Evolutionary conservation across 208 protist species (phyloP).

Genomic region (Leishmania aethiopica): DNA sequence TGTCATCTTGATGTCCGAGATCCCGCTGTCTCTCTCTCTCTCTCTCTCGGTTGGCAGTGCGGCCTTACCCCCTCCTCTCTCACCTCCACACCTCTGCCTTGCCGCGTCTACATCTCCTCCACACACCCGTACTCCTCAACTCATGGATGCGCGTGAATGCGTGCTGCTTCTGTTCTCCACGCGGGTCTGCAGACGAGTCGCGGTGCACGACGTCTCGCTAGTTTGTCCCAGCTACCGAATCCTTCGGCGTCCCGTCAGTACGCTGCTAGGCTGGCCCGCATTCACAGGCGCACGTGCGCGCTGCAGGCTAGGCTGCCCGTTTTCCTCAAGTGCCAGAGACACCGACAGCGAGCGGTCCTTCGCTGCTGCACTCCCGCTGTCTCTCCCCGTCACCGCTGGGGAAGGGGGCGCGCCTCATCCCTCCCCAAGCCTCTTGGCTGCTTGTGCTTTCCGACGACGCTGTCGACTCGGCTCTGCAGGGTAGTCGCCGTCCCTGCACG

Average conservation of each 20-base stretch:
- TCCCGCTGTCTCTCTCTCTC: background rate
- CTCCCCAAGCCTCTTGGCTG: background rate
- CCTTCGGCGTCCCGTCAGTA: background rate
- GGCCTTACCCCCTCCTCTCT: background rate
- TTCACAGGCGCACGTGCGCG: background rate
- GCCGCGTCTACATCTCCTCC: background rate
- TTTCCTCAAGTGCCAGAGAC: background rate
- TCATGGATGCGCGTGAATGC: background rate
- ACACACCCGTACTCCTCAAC: background rate
- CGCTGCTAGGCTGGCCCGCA: background rate
- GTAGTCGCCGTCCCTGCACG: too few relatives aligned
- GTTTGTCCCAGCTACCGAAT: background rate
- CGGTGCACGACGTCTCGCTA: background rate
- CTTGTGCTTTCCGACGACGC: background rate
- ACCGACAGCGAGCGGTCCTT: background rate
- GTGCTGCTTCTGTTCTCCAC: background rate
- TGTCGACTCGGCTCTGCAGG: background rate
- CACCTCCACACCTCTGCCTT: background rate
- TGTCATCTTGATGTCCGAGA: background rate
- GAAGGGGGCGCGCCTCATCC: background rate
- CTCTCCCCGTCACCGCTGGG: background rate
- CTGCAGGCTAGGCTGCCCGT: background rate
- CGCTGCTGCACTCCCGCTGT: background rate
- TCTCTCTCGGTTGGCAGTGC: background rate
- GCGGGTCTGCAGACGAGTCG: background rate